These are phyloP conservation scores for Rhynchospora breviuscula DNA, from an alignment of 176 grass and related monocot species.

Conservation along the genomic window DNA sequence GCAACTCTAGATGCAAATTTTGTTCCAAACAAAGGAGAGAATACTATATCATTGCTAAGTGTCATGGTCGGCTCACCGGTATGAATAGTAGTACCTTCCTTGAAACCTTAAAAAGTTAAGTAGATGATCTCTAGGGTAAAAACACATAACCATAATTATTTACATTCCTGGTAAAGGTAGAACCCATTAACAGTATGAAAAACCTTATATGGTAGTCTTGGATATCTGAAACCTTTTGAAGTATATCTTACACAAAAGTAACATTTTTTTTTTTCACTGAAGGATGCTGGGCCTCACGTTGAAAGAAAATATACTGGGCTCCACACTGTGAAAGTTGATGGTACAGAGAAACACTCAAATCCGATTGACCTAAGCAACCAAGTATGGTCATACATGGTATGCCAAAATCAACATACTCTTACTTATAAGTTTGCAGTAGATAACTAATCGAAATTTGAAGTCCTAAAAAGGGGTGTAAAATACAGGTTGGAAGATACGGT, in stretches of 20 bases:
- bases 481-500: slow-evolving; percentile 66
- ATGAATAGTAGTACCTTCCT: slow-evolving; percentile 27
- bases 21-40: slow-evolving; percentile 43
- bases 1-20: slow-evolving; percentile 41
- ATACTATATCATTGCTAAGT: slow-evolving; percentile 76
- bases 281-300: slow-evolving; percentile 65
- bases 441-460: not conserved
- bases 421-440: not conserved
- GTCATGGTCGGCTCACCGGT: slow-evolving; percentile 96
- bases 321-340: slow-evolving; percentile 37
- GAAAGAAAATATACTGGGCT: slow-evolving; percentile 65
- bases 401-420: not conserved
- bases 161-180: not conserved
- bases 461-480: slow-evolving; percentile 8
- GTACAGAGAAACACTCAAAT: slow-evolving; percentile 18
- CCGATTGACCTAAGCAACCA: slow-evolving; percentile 40
- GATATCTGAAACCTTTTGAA: not conserved
- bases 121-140: not conserved
- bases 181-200: not conserved
- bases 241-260: not conserved
- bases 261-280: not conserved
- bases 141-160: not conserved
- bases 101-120: not conserved
- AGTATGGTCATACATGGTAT: slow-evolving; percentile 73
- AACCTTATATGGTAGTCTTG: not conserved